Conservation (phyloP, 352 stramenopile genomes). For the Globisporangium cystogenes region DNA sequence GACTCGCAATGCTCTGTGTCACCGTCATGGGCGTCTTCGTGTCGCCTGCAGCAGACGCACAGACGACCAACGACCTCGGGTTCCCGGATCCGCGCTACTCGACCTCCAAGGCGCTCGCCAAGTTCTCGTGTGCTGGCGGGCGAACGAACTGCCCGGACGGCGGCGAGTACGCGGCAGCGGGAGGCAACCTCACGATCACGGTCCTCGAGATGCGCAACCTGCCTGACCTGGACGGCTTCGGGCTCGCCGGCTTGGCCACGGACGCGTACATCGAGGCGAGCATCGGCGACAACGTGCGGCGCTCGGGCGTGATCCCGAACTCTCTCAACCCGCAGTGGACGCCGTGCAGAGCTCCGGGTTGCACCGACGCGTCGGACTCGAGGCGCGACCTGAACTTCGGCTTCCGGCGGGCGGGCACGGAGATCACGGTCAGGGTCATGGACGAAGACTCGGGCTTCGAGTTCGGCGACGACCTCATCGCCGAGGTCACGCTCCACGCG, state of each 20-base stretch:
- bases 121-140: slow-evolving; percentile 71
- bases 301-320: slow-evolving; percentile 32
- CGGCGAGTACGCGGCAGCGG: slow-evolving; percentile 63
- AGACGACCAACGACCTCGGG: slow-evolving; percentile 55
- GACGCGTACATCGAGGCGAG: slow-evolving; percentile 74
- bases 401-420: slow-evolving; percentile 71
- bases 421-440: slow-evolving; percentile 61
- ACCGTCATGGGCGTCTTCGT: not conserved
- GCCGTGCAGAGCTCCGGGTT: slow-evolving; percentile 40
- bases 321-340: slow-evolving; percentile 67
- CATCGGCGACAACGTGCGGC: slow-evolving; percentile 68
- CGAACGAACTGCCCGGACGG: slow-evolving; percentile 58
- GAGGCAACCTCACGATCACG: slow-evolving; percentile 85
- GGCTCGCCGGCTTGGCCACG: slow-evolving; percentile 48
- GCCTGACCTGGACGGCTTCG: slow-evolving; percentile 76
- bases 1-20: not conserved
- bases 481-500: slow-evolving; percentile 54
- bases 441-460: slow-evolving; percentile 86
- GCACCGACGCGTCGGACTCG: slow-evolving; percentile 35
- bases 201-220: slow-evolving; percentile 84
- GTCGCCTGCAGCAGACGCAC: slow-evolving; percentile 6
- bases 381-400: slow-evolving; percentile 79
- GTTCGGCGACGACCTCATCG: slow-evolving; percentile 84
- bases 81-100: slow-evolving; percentile 68
- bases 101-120: slow-evolving; percentile 30